Evolutionary conservation across 177 flowering plant species (phyloP).

Genomic region (Vitis hybrid): DNA sequence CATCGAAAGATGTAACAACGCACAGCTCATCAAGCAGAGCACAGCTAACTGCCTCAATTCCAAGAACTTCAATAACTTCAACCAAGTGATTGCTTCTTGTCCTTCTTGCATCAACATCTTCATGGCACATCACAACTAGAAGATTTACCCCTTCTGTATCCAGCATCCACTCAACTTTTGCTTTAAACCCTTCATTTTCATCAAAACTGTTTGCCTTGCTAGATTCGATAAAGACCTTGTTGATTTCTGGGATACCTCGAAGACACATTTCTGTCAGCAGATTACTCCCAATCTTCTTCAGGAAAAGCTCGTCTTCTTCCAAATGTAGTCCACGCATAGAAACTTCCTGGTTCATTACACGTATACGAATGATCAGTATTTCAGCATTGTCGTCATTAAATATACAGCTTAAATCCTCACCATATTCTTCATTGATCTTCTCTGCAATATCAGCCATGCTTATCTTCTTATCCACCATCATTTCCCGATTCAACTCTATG

Average conservation of each 20-base stretch:
- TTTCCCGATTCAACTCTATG: slow-evolving; percentile 91
- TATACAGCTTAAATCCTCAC: slow-evolving; percentile 90
- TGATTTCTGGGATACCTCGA: slow-evolving; percentile 92
- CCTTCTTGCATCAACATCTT: slow-evolving; percentile 88
- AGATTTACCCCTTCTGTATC: slow-evolving; percentile 99
- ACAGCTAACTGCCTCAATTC: slow-evolving; percentile 94
- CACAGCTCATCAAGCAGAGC: slow-evolving; percentile 86
- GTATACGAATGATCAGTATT: slow-evolving; percentile 88
- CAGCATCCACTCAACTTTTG: slow-evolving; percentile 93
- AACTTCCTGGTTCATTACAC: slow-evolving; percentile 97
- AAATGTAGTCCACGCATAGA: slow-evolving; percentile 81
- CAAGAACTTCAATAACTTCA: slow-evolving; percentile 96
- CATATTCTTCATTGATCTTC: slow-evolving; percentile 90
- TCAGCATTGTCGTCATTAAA: slow-evolving; percentile 99
- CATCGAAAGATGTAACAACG: slow-evolving; percentile 97
- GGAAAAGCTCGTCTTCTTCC: slow-evolving; percentile 98
- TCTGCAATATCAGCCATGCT: slow-evolving; percentile 98
- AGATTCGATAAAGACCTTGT: slow-evolving; percentile 86
- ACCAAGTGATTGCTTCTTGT: slow-evolving; percentile 96
- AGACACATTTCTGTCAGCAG: slow-evolving; percentile 99
- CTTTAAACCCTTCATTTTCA: slow-evolving; percentile 77
- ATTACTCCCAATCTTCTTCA: slow-evolving; percentile 92
- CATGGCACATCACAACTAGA: slow-evolving; percentile 91
- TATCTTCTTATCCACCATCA: slow-evolving; percentile 99
- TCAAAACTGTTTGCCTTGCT: slow-evolving; percentile 76